Evolutionary conservation across 768 basidiomycete species (phyloP), one percentile per base, ranked within the genome.

Genomic region (Royoungia palumana): DNA sequence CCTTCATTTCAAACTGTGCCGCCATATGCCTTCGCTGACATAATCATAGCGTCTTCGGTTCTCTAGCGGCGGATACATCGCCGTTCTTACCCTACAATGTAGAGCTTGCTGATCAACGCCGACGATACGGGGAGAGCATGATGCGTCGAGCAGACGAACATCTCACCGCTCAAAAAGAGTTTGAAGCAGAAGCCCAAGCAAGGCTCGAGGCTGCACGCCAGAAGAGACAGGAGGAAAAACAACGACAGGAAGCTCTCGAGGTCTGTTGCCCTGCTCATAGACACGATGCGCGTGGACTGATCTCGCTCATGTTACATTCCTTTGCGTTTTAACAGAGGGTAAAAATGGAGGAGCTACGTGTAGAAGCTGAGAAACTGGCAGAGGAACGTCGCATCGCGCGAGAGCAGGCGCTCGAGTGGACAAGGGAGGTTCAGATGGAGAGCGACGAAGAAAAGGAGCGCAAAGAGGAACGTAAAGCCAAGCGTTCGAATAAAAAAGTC

Each of bases 81-180:
- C 64, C 78, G 0, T 70, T 77, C 41, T 75, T 94, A 16, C 91
- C 93, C 0, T 98, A 97, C 68, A 89, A 76, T 57, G 75, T 79
- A 10, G 93, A 95, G 41, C 78, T 97, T 39, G 92, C 94, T 0
- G 87, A 93, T 56, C 88, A 95, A 57, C 83, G 96, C 37, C 78
- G 84, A 34, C 87, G 87, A 64, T 99, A 97, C 59, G 93, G 94
- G 12, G 87, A 90, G 52, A 85, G 78, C 59, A 84, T 98, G 76
- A 64, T 95, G 45, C 78, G 89, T 47, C 83, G 83, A 44, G 85
- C 82, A 3, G 87, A 89, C 11, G 90, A 89, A 35, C 92, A 95
- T 61, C 71, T 92, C 20, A 68, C 77, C 5, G 73, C 78, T 16
- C 93, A 95, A 63, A 73, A 78, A 45, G 79, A 82, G 47, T 78